Evolutionary conservation across 768 basidiomycete species (phyloP), one percentile per base, ranked within the genome.

Genomic region (Serendipita sp.): DNA sequence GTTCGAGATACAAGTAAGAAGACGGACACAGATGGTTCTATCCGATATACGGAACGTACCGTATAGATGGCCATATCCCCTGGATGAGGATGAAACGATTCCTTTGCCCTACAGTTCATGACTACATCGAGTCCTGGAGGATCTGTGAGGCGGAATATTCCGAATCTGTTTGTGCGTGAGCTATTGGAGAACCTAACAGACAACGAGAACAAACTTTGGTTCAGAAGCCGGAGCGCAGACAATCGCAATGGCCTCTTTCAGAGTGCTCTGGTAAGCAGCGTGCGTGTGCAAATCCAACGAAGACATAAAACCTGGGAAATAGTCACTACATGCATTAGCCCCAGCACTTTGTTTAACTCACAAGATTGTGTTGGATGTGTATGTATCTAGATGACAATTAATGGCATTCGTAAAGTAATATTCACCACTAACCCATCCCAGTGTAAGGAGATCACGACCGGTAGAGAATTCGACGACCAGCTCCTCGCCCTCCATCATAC

Each of bases 271-370:
- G 75, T 93, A 96, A 5, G 82, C 86, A 1, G 88, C 85, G 73
- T 94, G 92, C 2, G 91, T 94, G 69, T 96, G 92, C 23, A 96
- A 74, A 72, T 95, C 92, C 16, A 94, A 85, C 5, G 91, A 94
- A 3, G 91, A 93, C 88, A 95, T 91, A 76, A 96, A 96, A 73
- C 85, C 85, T 86, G 65, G 46, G 38, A 8, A 51, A 8, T 5
- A 13, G 41, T 41, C 13, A 41, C 41, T 7, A 41, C 13, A 13
- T 23, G 23, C 23, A n/a, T 51, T 51, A 51, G 48, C 48, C 5
- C 8, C 52, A 51, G 34, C 47, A 35, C 28, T 3, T 45, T 67
- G 38, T 69, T 67, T 46, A 7, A 77, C 83, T 66, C 67, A 85
- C 91, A 92, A 64, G 86, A 86, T 68, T 93, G 91, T 3, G 89